These are phyloP conservation scores for Mortierella sp. DNA, from an alignment of 371 early-diverging fungal genomes.

Conservation along the genomic window DNA sequence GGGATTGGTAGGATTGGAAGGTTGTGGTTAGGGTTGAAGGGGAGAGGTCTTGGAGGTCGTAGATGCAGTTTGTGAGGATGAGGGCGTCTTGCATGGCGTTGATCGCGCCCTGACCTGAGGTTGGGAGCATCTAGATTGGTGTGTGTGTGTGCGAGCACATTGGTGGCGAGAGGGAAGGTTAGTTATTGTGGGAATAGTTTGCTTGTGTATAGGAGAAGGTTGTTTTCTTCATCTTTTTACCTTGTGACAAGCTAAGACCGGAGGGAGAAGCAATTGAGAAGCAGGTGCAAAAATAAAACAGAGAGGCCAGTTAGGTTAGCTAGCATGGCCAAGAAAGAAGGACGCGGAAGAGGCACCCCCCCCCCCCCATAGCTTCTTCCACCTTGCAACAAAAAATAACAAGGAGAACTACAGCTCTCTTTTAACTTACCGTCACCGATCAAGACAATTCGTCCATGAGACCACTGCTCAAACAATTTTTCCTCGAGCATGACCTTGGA, in stretches of 20 bases:
- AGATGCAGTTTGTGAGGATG: constrained; percentile 9
- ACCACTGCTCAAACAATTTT: constrained; percentile 26
- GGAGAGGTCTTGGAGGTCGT: constrained; percentile 10
- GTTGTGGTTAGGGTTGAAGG: neutral
- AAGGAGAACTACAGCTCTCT: neutral
- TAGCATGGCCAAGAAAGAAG: neutral
- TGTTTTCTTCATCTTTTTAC: neutral
- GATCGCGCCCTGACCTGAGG: constrained; percentile 13
- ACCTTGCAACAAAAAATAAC: neutral
- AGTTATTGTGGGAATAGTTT: neutral
- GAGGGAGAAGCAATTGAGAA: neutral
- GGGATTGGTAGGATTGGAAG: constrained; percentile 5
- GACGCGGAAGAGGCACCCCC: neutral
- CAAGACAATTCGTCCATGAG: constrained; percentile 15
- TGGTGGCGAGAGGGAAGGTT: neutral
- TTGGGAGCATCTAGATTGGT: constrained; percentile 5
- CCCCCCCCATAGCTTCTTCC: too few relatives aligned
- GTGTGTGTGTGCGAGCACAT: neutral
- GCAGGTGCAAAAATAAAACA: neutral
- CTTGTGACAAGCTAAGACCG: neutral
- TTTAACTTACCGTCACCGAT: constrained; percentile 29
- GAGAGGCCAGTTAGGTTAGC: neutral
- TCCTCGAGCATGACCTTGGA: constrained; percentile 31
- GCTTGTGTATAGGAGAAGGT: neutral
- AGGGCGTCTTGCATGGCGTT: constrained; percentile 22